Base-by-base conservation (phyloP, 2,329 filamentous ascomycete species). In the Hirsutella thompsonii region DNA sequence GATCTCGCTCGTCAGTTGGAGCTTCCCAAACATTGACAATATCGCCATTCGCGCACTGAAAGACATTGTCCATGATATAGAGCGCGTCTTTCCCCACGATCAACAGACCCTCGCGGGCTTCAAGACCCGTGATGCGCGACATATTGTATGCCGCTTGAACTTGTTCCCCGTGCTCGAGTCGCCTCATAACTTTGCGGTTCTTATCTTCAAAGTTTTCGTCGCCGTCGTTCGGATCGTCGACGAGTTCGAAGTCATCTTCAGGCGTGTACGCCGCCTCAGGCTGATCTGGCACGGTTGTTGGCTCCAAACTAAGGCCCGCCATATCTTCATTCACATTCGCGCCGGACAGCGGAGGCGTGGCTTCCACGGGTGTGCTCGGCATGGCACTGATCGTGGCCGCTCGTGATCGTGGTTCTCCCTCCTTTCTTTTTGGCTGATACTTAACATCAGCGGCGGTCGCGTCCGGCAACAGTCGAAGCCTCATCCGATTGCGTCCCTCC, bases 21-120 rank as follows among this genome's bases (percentile, higher is more conserved):
- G 92, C 93, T 60, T 96, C 88, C 77, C 85, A 90, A 8, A 94
- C 89, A 52, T 94, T 90, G 44, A 98, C 86, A 54, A 98, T 95
- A 57, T 98, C 93, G 11, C 90, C 90, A 54, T 95, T 92, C 2
- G 84, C 81, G 47, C 90, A 79, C 55, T 96, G 90, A 57, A 98
- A 96, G 54, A 94, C 90, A 51, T 92, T 90, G 61, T 98, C 92
- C 61, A 96, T 83, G 49, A 98, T 81, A 56, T 98, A 98, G 14
- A 98, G 72, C 37, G 80, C 83, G 51, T 90, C 83, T 59, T 94
- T 94, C 16, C 92, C 92, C 33, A 96, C 73, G 41, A 98, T 93
- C 28, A 98, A 68, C 34, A 98, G 79, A 8, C 92, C 92, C 58
- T 98, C 93, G 46, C 85, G 87, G 8, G 89, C 89, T 56, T 98